Evolutionary conservation across 2,329 filamentous ascomycete genomes (phyloP), one percentile per base, ranked within the genome.

Genomic region (Pseudogymnoascus sp.): DNA sequence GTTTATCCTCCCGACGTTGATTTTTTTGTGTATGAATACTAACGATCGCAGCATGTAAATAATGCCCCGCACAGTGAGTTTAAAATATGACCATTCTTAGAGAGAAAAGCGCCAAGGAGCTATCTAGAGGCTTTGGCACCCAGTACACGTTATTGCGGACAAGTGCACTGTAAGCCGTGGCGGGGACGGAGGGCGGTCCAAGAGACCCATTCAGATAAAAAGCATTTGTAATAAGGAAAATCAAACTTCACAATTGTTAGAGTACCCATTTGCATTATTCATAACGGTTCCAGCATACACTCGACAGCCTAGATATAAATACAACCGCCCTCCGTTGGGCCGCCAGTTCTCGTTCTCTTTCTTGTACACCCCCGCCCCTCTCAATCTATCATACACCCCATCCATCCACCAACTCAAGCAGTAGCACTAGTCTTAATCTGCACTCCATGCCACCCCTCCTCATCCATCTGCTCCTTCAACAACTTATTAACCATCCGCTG

Each of bases 371-470:
- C 11, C 24, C 3, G 5, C 13, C 3, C 44, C 14, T 4, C 3
- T 8, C 2, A 26, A 50, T 10, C 6, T 61, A 61, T 61, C 16
- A 61, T 61, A 61, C 59, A 61, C 2, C 53, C 6, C 37, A 26
- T 8, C 10, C 19, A 2, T 1, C 24, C 13, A 11, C 21, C 7
- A 38, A 26, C 19, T 35, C 16, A 62, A 65, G 62, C 69, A 24
- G 70, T 69, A 47, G 65, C 82, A 72, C 81, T 86, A 24, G 90
- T 95, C 75, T 86, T 86, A 70, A 96, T 79, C 78, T 93, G 90
- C 65, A 95, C 81, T 7, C 91, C 90, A 75, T 96, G 90, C 90
- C 91, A 95, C 40, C 79, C 78, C 79, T 90, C 90, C 70, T 95
- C 86, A 74, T 91, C 80, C 56, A 60, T 60, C 19, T 37, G 31